Evolutionary conservation across 768 basidiomycete genomes (phyloP).

Genomic region (Jaapia argillacea): DNA sequence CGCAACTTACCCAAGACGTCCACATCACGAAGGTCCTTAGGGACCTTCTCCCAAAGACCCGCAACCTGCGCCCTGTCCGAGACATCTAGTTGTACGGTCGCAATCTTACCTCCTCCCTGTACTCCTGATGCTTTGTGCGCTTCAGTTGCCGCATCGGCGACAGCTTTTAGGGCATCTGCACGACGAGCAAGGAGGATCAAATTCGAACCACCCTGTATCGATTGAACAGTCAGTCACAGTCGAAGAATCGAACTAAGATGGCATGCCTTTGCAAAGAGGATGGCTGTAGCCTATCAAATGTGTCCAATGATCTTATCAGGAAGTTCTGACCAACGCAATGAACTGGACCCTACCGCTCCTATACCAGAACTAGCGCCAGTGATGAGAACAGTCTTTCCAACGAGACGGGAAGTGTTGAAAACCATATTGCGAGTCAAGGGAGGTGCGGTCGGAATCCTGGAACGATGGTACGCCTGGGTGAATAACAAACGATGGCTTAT

Average conservation of each 20-base stretch:
- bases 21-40: conserved; percentile 55
- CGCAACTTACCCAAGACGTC: conserved; percentile 67
- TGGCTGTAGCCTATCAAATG: conserved; percentile 60
- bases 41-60: conserved; percentile 60
- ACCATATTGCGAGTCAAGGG: conserved; percentile 37
- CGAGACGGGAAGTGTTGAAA: conserved; percentile 72
- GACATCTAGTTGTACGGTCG: conserved; percentile 66
- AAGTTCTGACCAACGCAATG: conserved; percentile 1
- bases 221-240: background rate
- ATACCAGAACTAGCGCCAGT: conserved; percentile 90
- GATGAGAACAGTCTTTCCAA: conserved; percentile 79
- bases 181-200: conserved; percentile 80
- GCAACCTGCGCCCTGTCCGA: conserved; percentile 68
- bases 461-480: background rate
- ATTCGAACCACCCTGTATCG: conserved; percentile 69
- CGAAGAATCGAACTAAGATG: background rate
- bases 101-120: conserved; percentile 70
- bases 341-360: conserved; percentile 57
- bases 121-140: conserved; percentile 69
- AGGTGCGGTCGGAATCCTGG: background rate
- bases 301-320: too few species aligned
- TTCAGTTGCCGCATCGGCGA: conserved; percentile 52
- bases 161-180: conserved; percentile 57
- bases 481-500: background rate
- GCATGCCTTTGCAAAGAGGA: conserved; percentile 81